Evolutionary conservation across 192 early-diverging fungal species (phyloP), one percentile per base, ranked within the genome.

Genomic region (Hyaloraphidium curvatum): DNA sequence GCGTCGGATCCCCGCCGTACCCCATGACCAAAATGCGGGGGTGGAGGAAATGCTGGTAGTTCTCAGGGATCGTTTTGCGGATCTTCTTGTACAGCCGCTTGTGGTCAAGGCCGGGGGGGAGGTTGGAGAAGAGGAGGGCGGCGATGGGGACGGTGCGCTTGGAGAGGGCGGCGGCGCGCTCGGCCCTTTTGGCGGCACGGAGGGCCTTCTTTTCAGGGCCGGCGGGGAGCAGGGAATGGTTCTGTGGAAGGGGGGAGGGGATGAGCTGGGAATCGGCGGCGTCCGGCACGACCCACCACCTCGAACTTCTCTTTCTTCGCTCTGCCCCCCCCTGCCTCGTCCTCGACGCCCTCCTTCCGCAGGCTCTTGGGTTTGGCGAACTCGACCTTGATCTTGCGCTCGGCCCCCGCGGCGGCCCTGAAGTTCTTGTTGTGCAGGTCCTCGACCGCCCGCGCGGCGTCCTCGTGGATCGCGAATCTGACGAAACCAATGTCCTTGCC

Each of bases 401-500:
- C n/a, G n/a, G n/a, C n/a, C n/a, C n/a, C n/a, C n/a, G n/a, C n/a
- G n/a, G n/a, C 57, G 17, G 71, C 82, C 54, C 70, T 61, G 63
- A 95, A 95, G 60, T 84, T 81, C 11, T 58, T 65, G 28, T 80
- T 71, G 35, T 81, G 74, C 9, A 97, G 69, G 50, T 84, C 80
- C 25, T 71, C 64, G 26, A 97, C 50, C 1, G 92, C 92, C 23
- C 74, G 68, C 26, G 74, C 64, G 1, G 89, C 86, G 67, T 89
- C 87, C 35, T 86, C 81, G 22, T 69, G 64, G 28, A 87, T 50
- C 1, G 79, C 83, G 60, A 79, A 97, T 57, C 87, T 79, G 2
- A 97, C 91, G 65, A 86, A 97, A 16, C 92, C 92, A 66, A 77
- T 94, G 3, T 62, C 54, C 48, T 69, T 73, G 55, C 80, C 80